These are phyloP conservation scores for Pharnaceum exiguum DNA, from an alignment of 148 eudicot species.

Conservation along the genomic window DNA sequence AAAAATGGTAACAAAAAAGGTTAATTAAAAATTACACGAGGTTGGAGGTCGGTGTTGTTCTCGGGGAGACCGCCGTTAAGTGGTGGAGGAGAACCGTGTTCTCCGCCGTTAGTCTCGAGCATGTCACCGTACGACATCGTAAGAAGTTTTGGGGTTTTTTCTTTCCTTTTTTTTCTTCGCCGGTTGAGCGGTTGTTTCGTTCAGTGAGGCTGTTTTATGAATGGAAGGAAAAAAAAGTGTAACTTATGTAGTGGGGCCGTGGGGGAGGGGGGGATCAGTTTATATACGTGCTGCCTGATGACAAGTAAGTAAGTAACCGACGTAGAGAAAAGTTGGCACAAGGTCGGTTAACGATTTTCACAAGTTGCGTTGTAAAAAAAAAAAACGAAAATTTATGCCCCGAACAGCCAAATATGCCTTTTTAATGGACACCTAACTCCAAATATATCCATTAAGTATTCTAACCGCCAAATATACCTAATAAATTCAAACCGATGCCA, in stretches of 20 bases:
- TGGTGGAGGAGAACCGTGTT: conserved; percentile 36
- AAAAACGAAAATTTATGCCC: no score
- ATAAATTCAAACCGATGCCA: no score
- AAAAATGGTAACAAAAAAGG: not conserved
- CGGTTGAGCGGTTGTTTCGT: not conserved
- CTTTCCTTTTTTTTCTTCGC: not conserved
- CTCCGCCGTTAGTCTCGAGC: conserved; percentile 49
- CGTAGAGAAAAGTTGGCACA: no score
- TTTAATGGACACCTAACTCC: no score
- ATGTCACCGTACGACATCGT: conserved; percentile 43
- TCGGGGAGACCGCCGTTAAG: conserved; percentile 29
- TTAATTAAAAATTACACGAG: conserved; percentile 40
- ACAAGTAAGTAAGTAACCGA: no score
- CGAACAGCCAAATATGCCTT: no score
- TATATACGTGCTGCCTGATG: no score
- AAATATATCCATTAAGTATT: no score
- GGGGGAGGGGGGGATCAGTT: not conserved
- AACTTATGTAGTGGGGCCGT: not conserved
- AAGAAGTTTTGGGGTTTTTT: no score
- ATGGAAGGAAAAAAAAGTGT: not conserved
- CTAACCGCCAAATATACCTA: no score
- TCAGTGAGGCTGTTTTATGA: not conserved
- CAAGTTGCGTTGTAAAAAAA: no score
- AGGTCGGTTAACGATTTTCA: no score
- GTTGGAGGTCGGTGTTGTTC: conserved; percentile 37